These are phyloP conservation scores for Chaetomium fimeti DNA, from an alignment of 495 filamentous ascomycete genomes.

Conservation along the genomic window DNA sequence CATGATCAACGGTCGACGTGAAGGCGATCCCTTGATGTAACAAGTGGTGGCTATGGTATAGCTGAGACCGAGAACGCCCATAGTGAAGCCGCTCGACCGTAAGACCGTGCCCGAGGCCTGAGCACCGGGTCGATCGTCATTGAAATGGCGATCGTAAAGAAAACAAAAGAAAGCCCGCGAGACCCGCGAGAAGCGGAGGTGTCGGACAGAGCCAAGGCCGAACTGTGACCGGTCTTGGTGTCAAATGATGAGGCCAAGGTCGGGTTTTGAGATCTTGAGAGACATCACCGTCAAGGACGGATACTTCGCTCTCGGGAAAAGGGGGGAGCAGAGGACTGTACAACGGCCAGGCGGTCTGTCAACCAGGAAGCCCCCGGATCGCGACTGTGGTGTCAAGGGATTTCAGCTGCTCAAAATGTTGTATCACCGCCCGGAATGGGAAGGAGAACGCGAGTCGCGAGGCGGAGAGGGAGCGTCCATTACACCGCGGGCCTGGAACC, in stretches of 20 bases:
- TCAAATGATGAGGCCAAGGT: background rate
- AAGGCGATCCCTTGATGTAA: slow-evolving; percentile 15
- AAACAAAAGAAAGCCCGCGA: background rate
- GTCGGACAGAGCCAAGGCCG: slow-evolving; percentile 13
- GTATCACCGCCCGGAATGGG: slow-evolving; percentile 9
- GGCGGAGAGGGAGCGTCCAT: background rate
- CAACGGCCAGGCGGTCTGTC: background rate
- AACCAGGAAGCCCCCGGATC: background rate
- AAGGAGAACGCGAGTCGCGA: background rate
- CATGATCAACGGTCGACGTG: background rate
- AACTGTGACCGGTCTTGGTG: background rate
- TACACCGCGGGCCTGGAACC: background rate
- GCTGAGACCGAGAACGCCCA: slow-evolving; percentile 18
- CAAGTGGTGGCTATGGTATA: slow-evolving; percentile 6
- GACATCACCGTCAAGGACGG: background rate
- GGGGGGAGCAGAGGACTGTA: background rate
- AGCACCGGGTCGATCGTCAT: slow-evolving; percentile 23
- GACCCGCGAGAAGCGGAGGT: background rate
- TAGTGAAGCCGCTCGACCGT: slow-evolving; percentile 19
- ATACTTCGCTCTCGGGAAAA: background rate
- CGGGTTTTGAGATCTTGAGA: background rate
- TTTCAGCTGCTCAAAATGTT: slow-evolving; percentile 8
- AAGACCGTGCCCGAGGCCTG: slow-evolving; percentile 13
- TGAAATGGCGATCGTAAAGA: background rate
- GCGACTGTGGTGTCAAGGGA: slow-evolving; percentile 12